Percentiles rank a stretch among this genome's conserved stretches.
Conservation (phyloP, 371 early-diverging fungal genomes). For the Coemansia linderi region DNA sequence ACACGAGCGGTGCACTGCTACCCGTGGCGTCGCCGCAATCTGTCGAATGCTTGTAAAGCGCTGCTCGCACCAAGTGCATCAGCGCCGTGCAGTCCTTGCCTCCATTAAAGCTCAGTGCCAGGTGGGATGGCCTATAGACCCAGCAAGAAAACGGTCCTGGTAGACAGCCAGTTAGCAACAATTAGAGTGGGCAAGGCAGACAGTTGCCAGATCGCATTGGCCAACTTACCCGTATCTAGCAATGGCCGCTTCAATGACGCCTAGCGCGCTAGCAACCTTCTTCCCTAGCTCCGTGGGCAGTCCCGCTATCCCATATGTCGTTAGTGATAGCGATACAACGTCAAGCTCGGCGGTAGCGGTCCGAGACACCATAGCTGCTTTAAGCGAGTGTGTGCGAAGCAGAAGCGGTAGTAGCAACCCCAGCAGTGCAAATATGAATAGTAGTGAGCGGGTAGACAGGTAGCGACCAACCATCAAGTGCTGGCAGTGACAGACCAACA, state of each 20-base stretch:
- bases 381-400: background rate
- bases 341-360: slow-evolving; percentile 26
- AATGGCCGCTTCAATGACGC: slow-evolving; percentile 69
- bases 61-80: slow-evolving; percentile 77
- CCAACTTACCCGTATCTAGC: slow-evolving; percentile 64
- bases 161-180: background rate
- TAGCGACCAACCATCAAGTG: slow-evolving; percentile 7
- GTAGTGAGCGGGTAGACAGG: slow-evolving; percentile 1
- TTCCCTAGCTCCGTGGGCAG: slow-evolving; percentile 48
- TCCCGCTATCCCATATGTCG: slow-evolving; percentile 36
- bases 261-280: slow-evolving; percentile 59
- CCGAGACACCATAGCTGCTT: slow-evolving; percentile 25
- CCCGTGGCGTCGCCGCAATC: slow-evolving; percentile 20
- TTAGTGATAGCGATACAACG: slow-evolving; percentile 23
- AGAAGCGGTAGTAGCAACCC: background rate
- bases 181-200: background rate
- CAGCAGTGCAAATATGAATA: background rate
- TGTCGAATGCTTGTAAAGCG: slow-evolving; percentile 54
- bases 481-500: background rate
- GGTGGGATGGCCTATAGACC: slow-evolving; percentile 11
- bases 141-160: background rate
- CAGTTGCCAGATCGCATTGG: background rate
- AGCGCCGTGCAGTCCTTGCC: slow-evolving; percentile 97
- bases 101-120: slow-evolving; percentile 88
- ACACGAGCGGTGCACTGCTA: slow-evolving; percentile 38